These are phyloP conservation scores for Cladophialophora bantiana DNA, from an alignment of 2,329 filamentous ascomycete genomes.

Conservation along the genomic window DNA sequence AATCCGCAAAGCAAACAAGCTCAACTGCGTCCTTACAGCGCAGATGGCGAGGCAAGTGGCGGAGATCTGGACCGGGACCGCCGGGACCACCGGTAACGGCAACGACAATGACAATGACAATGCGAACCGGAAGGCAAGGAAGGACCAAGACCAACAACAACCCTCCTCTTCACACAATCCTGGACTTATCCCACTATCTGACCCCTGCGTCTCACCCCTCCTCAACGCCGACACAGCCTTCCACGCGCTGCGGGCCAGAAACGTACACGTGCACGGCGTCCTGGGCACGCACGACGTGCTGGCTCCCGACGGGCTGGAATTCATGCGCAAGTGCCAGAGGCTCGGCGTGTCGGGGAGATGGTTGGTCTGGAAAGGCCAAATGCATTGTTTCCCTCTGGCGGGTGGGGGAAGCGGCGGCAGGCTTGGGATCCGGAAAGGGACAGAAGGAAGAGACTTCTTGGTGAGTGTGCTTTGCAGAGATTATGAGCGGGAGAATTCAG, in stretches of 20 bases:
- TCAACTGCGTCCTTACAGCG: constrained; percentile 59
- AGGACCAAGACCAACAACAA: background rate
- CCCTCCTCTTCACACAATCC: background rate
- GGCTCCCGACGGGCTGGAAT: constrained; percentile 59
- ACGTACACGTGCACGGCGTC: constrained; percentile 60
- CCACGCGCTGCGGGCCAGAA: constrained; percentile 46
- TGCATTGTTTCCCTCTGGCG: constrained; percentile 66
- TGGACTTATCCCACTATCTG: constrained; percentile 31
- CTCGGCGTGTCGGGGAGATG: constrained; percentile 59
- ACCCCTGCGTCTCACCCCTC: constrained; percentile 59
- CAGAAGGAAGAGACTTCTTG: constrained; percentile 53
- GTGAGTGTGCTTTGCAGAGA: constrained; percentile 39
- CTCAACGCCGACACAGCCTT: constrained; percentile 50
- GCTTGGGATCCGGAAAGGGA: constrained; percentile 55
- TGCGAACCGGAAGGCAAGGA: background rate
- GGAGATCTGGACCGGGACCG: constrained; percentile 14
- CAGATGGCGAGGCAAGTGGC: constrained; percentile 38
- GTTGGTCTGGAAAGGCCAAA: constrained; percentile 66
- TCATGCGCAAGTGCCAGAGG: constrained; percentile 55
- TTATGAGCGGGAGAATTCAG: constrained; percentile 13
- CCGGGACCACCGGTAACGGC: background rate
- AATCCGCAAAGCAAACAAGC: constrained; percentile 49
- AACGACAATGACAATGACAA: background rate
- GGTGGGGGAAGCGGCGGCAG: constrained; percentile 53
- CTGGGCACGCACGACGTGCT: constrained; percentile 62